Percentiles rank a stretch among this genome's conserved stretches.
Evolutionary conservation across 2,329 filamentous ascomycete genomes (phyloP).

Genomic region (Daldinia eschscholtzii): DNA sequence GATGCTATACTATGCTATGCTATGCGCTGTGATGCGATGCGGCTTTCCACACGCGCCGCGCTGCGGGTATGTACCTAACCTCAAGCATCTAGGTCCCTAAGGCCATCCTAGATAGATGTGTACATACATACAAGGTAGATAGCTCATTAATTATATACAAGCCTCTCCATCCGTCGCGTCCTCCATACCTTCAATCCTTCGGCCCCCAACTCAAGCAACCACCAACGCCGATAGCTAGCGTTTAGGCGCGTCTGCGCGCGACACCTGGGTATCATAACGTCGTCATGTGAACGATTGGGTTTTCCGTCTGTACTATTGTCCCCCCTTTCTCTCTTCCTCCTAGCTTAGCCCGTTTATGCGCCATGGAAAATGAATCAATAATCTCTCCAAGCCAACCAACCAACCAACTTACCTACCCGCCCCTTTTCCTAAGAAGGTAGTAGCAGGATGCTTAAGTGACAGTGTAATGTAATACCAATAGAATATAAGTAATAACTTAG

Average conservation of each 20-base stretch:
- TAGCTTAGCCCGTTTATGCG: constrained; percentile 12
- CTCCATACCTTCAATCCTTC: constrained; percentile 6
- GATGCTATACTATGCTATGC: background rate
- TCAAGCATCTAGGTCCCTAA: background rate
- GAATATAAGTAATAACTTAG: constrained; percentile 22
- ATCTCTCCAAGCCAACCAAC: constrained; percentile 4
- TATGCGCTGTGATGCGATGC: background rate
- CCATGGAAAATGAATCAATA: constrained; percentile 17
- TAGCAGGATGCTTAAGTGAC: constrained; percentile 12
- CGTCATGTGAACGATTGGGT: constrained; percentile 33
- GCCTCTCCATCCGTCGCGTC: background rate
- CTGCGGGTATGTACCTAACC: background rate
- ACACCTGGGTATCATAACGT: constrained; percentile 38
- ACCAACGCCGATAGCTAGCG: background rate
- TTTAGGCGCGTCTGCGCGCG: background rate
- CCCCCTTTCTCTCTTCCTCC: constrained; percentile 1
- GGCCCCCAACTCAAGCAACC: constrained; percentile 12
- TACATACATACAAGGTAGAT: background rate
- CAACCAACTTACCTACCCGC: background rate
- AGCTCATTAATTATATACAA: constrained; percentile 4
- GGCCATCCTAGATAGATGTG: background rate
- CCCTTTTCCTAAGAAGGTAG: background rate
- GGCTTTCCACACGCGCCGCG: background rate
- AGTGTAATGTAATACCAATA: constrained; percentile 15
- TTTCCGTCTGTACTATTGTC: constrained; percentile 14